Conservation (phyloP, 1,284 basidiomycete genomes). For the Spongispora temasekensis region DNA sequence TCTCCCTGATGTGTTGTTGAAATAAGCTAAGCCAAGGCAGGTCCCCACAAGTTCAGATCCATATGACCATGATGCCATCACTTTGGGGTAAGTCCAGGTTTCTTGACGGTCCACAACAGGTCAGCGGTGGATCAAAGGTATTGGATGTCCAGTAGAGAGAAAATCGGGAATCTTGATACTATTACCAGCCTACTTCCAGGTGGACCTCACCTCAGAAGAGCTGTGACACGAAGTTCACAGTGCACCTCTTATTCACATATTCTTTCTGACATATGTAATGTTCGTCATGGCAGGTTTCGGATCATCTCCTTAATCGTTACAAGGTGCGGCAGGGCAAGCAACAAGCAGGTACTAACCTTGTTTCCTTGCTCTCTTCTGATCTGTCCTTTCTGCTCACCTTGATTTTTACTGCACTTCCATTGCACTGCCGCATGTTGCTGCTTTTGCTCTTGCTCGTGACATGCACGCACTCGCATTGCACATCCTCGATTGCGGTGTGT, state of each 20-base stretch:
- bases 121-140: conserved; percentile 47
- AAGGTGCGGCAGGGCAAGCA: conserved; percentile 53
- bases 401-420: conserved; percentile 76
- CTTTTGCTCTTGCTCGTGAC: too few species aligned
- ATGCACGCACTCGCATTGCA: too few species aligned
- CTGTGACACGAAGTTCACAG: conserved; percentile 32
- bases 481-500: too few species aligned
- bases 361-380: conserved; percentile 15
- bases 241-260: conserved; percentile 11
- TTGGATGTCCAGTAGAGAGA: conserved; percentile 53
- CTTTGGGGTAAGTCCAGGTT: conserved; percentile 56
- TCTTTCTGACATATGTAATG: background rate
- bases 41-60: conserved; percentile 37
- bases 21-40: background rate
- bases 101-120: conserved; percentile 50
- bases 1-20: background rate
- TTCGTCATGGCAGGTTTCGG: conserved; percentile 50
- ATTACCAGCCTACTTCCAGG: conserved; percentile 53
- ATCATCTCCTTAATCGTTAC: conserved; percentile 60
- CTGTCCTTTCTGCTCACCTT: conserved; percentile 63
- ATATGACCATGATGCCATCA: conserved; percentile 70
- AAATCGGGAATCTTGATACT: conserved; percentile 50
- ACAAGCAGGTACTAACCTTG: conserved; percentile 45
- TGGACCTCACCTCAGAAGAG: conserved; percentile 30
- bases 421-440: conserved; percentile 53